Base-by-base conservation (phyloP, 2,329 filamentous ascomycete species). In the Dactylellina drechsleri region DNA sequence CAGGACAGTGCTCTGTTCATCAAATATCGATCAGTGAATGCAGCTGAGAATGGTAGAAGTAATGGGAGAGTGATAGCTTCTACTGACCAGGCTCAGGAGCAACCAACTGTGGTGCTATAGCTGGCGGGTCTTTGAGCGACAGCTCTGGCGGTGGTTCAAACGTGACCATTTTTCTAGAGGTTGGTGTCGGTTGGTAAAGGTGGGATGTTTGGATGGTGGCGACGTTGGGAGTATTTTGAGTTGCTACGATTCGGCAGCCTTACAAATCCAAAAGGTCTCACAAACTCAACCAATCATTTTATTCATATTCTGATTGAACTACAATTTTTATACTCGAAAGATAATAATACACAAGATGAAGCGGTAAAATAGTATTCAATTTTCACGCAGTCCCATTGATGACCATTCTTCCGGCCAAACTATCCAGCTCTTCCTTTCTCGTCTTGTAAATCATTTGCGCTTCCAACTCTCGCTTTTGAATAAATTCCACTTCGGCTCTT, bases 391-490 rank as follows among this genome's bases (percentile, higher is more conserved):
- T 59, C 10, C 71, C 71, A 28, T 75, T 75, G 53, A 75, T 62
- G 18, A 58, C 52, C 36, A 61, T 56, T 15, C 49, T 54, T 45
- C 80, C 79, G 45, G 80, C 81, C 78, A 96, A 83, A 64, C 83
- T 84, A 56, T 89, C 87, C 78, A 97, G 82, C 84, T 98, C 95
- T 54, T 93, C 92, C 82, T 87, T 92, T 72, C 89, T 87, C 77
- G 83, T 84, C 78, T 91, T 87, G 81, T 95, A 99, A 79, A 90
- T 81, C 77, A 97, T 93, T 83, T 99, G 95, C 5, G 92, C 93
- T 83, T 97, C 92, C 71, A 93, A 86, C 84, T 98, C 94, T 77
- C 94, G 86, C 79, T 88, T 88, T 78, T 89, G 91, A 8, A 98
- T 87, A 79, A 91, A 92, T 5, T 85, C 87, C 20, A 97, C 93